A percentile compares a stretch with the other conserved stretches of the same genome.
Conservation (phyloP, 2,329 filamentous ascomycete species). For the Sporothrix pallida region DNA sequence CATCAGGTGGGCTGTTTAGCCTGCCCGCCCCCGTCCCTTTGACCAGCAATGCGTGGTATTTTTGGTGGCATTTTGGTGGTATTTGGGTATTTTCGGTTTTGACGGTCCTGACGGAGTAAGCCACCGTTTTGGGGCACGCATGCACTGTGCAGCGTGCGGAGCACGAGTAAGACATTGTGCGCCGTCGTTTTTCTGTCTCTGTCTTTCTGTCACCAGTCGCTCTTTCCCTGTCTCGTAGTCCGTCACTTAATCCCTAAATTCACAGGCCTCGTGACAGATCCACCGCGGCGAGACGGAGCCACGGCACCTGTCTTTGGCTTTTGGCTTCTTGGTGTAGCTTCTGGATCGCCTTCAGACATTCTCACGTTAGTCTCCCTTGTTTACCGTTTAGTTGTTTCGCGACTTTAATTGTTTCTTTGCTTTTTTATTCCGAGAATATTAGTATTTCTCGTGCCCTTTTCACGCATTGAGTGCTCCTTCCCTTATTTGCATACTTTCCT, state of each 20-base stretch:
- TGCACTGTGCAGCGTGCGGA: constrained; percentile 13
- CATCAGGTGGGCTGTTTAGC: constrained; percentile 30
- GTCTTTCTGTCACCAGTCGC: not conserved
- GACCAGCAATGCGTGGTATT: not conserved
- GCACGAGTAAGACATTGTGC: not conserved
- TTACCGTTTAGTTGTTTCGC: not conserved
- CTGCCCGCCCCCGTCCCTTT: not conserved
- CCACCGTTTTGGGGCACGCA: not conserved
- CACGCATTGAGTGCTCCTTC: not conserved
- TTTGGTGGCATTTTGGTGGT: not conserved
- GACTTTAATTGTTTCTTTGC: not conserved
- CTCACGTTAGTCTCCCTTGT: constrained; percentile 13
- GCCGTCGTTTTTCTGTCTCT: not conserved
- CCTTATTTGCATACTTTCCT: constrained; percentile 5
- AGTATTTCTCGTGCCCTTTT: not conserved
- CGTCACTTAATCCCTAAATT: constrained; percentile 2
- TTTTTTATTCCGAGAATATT: not conserved
- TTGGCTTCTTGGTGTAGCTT: not conserved
- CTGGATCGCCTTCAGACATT: constrained; percentile 5
- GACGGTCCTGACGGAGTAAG: constrained; percentile 8
- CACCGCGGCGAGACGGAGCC: constrained; percentile 5
- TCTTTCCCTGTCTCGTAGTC: not conserved
- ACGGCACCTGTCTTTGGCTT: constrained; percentile 15
- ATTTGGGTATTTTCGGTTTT: no score
- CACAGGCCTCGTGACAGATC: constrained; percentile 30